These are phyloP conservation scores for Salix dunnii DNA, from an alignment of 345 rosid species.

Conservation along the genomic window DNA sequence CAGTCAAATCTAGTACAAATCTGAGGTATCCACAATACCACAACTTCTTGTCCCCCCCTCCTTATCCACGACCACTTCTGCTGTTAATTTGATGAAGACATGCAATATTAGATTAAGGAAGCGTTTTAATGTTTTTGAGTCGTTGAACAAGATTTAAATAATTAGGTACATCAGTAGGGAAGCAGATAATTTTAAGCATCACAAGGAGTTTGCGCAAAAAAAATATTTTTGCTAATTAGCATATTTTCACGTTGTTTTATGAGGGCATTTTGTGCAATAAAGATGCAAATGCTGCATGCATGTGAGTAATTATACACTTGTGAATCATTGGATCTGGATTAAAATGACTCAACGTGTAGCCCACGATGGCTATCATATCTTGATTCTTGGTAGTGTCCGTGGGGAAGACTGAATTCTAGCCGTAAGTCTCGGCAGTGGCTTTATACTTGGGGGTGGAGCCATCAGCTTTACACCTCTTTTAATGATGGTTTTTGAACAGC, in stretches of 20 bases:
- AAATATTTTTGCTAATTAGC: no score
- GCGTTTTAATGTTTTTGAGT: neutral
- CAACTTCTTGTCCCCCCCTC: no score
- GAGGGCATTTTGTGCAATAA: no score
- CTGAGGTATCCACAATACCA: neutral
- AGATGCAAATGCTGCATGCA: neutral
- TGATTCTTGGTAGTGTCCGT: constrained; percentile 7
- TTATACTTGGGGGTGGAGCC: constrained; percentile 37
- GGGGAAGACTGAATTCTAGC: constrained; percentile 35
- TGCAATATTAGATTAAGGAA: neutral
- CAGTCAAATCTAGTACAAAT: constrained; percentile 10
- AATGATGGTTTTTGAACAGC: constrained; percentile 40
- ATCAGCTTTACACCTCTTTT: constrained; percentile 44
- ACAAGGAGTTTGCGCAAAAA: no score
- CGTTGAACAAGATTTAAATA: no score
- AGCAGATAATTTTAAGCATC: no score
- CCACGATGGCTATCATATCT: constrained; percentile 25
- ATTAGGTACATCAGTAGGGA: no score
- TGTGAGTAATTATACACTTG: constrained; percentile 18
- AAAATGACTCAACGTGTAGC: constrained; percentile 26
- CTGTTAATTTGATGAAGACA: neutral
- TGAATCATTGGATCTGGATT: constrained; percentile 24
- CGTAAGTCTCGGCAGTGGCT: constrained; percentile 47
- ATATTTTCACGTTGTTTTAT: no score
- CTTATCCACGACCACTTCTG: no score